Evolutionary conservation across 2,329 filamentous ascomycete genomes (phyloP), one percentile per base, ranked within the genome.

Genomic region (Pseudogymnoascus sp.): DNA sequence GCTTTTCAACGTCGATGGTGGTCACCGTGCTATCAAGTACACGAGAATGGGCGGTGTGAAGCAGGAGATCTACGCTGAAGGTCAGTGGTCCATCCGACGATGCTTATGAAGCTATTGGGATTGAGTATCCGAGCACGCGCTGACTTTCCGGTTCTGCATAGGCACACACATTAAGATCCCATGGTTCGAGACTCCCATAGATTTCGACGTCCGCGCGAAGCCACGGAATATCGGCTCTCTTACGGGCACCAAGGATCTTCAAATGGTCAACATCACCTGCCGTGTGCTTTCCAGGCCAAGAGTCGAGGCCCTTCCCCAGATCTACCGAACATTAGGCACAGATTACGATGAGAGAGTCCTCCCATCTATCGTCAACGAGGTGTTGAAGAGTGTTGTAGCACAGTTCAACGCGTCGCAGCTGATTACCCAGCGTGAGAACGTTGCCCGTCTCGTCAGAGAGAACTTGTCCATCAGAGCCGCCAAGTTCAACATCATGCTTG

Each of bases 181-280:
- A 60, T 99, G 94, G 94, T 89, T 99, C 77, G 94, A 99, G 79
- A 96, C 92, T 4, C 92, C 94, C 61, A 86, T 99, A 76, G 88
- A 92, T 71, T 99, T 97, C 82, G 93, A 99, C 77, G 94, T 99
- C 70, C 93, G 94, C 78, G 94, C 94, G 65, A 97, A 93, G 82
- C 94, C 94, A 72, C 88, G 94, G 75, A 97, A 96, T 73, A 92
- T 99, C 71, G 90, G 94, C 69, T 97, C 94, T 69, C 85, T 99
- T 69, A 99, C 94, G 65, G 94, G 94, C 70, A 99, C 94, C 74
- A 99, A 99, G 83, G 94, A 99, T 78, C 80, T 99, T 78, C 94
- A 99, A 82, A 99, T 99, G 94, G 94, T 97, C 75, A 99, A 99
- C 84, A 97, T 99, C 75, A 99, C 93, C 74, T 99, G 94, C 79